These are phyloP conservation scores for Kalaharituber pfeilii DNA, from an alignment of 2,329 filamentous ascomycete genomes.

Conservation along the genomic window DNA sequence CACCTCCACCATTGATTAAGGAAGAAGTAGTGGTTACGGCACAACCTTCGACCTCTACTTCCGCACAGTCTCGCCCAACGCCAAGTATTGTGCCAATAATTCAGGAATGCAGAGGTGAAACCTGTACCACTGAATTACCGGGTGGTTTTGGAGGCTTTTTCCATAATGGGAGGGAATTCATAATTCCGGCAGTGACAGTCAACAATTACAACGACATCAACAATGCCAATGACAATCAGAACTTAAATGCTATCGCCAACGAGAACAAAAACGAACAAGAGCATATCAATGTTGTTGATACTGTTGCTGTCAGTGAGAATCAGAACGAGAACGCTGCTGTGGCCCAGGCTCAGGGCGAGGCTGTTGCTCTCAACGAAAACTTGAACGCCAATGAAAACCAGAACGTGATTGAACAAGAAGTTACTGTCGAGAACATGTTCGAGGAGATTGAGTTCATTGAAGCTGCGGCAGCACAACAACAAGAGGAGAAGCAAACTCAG, in stretches of 20 bases:
- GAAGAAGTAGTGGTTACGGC: neutral
- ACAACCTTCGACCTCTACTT: neutral
- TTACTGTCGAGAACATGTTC: constrained; percentile 1
- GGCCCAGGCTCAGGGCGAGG: constrained; percentile 6
- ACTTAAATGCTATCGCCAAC: constrained; percentile 15
- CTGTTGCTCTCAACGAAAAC: constrained; percentile 7
- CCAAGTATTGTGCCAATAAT: neutral
- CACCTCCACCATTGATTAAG: neutral
- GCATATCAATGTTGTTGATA: constrained; percentile 10
- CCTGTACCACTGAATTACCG: constrained; percentile 4
- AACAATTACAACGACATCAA: constrained; percentile 20
- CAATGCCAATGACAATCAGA: constrained; percentile 20
- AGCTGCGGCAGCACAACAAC: neutral
- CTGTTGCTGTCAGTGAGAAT: constrained; percentile 1
- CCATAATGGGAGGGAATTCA: constrained; percentile 18
- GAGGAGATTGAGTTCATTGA: neutral
- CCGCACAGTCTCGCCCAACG: neutral
- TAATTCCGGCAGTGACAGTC: constrained; percentile 19
- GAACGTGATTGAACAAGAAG: constrained; percentile 1
- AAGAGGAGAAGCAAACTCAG: neutral
- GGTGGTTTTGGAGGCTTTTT: constrained; percentile 18
- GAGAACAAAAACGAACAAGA: constrained; percentile 17
- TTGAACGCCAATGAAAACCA: neutral
- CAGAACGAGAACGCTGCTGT: constrained; percentile 16
- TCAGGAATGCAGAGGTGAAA: neutral